These are phyloP conservation scores for Fusarium euwallaceae DNA, from an alignment of 2,329 filamentous ascomycete genomes.

Conservation along the genomic window DNA sequence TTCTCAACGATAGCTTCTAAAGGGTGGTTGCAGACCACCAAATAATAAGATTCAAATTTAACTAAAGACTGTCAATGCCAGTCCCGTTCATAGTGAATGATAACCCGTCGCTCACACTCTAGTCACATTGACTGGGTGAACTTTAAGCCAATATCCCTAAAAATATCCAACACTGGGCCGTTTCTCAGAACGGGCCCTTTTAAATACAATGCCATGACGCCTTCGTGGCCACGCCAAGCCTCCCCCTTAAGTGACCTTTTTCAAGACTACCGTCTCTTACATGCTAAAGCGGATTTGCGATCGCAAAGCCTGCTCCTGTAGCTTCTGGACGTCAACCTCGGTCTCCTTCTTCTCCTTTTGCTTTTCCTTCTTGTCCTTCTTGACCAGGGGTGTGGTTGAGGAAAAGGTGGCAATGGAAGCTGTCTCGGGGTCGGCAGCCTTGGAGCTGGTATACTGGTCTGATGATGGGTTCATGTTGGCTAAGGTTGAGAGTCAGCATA, in stretches of 20 bases:
- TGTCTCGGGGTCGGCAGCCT: conserved; percentile 39
- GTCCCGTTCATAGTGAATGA: conserved; percentile 14
- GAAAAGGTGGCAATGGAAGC: conserved; percentile 45
- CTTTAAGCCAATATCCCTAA: not conserved
- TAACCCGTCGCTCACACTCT: conserved; percentile 17
- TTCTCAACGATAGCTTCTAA: conserved; percentile 74
- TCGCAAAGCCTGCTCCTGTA: conserved; percentile 46
- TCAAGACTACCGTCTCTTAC: conserved; percentile 20
- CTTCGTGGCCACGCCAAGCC: not conserved
- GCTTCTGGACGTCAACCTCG: conserved; percentile 41
- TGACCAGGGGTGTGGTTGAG: conserved; percentile 43
- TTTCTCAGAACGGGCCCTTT: not conserved
- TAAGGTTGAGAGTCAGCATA: conserved; percentile 17
- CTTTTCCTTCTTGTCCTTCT: conserved; percentile 31
- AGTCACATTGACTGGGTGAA: not conserved
- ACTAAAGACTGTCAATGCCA: not conserved
- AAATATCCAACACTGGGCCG: not conserved
- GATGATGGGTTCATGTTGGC: conserved; percentile 24
- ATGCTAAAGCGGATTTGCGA: conserved; percentile 47
- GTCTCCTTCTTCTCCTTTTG: conserved; percentile 21
- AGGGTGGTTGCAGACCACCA: not conserved
- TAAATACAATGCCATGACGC: not conserved
- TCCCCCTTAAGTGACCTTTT: not conserved
- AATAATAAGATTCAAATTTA: not conserved
- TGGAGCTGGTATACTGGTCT: conserved; percentile 22